Conservation (phyloP, 768 basidiomycete genomes). For the Calocera viscosa region DNA sequence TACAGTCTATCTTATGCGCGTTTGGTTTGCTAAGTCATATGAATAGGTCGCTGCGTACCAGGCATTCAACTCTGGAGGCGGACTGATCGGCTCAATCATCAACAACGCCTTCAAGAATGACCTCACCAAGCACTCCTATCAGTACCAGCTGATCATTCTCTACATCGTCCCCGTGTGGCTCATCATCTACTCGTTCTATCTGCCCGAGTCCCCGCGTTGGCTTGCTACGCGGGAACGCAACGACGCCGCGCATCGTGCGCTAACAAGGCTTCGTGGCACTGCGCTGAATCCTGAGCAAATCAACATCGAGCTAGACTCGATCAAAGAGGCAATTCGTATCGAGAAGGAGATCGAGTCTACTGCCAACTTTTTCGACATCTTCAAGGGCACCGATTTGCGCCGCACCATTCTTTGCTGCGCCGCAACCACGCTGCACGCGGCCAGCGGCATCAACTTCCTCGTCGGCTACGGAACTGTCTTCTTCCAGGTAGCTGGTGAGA, state of each 20-base stretch:
- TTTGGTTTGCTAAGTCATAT: background rate
- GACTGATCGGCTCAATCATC: constrained; percentile 11
- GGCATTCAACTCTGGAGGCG: constrained; percentile 1
- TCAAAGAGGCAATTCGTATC: background rate
- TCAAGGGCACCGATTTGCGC: constrained; percentile 14
- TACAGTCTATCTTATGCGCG: background rate
- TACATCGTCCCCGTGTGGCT: background rate
- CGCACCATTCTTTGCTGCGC: constrained; percentile 15
- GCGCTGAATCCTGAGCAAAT: constrained; percentile 12
- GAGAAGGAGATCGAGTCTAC: constrained; percentile 5
- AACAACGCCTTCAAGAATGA: background rate
- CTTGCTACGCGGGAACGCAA: constrained; percentile 9
- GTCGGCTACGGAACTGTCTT: constrained; percentile 17
- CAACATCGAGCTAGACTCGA: constrained; percentile 8
- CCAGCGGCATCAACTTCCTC: constrained; percentile 15
- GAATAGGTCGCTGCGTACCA: background rate
- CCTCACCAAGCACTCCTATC: constrained; percentile 6
- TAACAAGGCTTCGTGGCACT: constrained; percentile 13
- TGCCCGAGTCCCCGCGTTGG: constrained; percentile 17
- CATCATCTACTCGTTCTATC: background rate
- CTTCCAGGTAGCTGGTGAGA: constrained; percentile 15
- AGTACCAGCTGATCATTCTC: constrained; percentile 12
- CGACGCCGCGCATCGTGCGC: constrained; percentile 11
- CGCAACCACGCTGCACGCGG: constrained; percentile 15
- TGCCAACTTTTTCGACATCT: constrained; percentile 10